Evolutionary conservation across 1,139 yeast genomes (phyloP).

Genomic region (Zygosaccharomyces sapae): DNA sequence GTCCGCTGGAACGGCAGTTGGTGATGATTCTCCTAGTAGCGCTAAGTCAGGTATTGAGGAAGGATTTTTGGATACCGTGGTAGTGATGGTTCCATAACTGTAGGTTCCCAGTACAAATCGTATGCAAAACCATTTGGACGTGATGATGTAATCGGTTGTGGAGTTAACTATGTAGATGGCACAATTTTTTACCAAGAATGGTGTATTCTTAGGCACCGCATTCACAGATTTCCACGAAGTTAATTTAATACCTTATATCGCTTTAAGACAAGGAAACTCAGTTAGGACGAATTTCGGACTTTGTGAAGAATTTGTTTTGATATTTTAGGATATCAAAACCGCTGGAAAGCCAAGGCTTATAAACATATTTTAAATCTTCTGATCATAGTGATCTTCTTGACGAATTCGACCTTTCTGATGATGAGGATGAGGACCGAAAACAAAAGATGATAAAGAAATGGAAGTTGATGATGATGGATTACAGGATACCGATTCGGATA

Average conservation of each 20-base stretch:
- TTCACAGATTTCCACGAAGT: constrained; percentile 42
- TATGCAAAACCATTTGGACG: constrained; percentile 48
- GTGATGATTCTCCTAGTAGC: constrained; percentile 35
- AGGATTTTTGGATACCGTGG: constrained; percentile 56
- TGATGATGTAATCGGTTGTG: constrained; percentile 77
- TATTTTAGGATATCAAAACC: constrained; percentile 59
- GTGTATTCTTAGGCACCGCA: constrained; percentile 55
- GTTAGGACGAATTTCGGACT: constrained; percentile 70
- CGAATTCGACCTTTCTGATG: constrained; percentile 16
- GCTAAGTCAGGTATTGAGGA: constrained; percentile 42
- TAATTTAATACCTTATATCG: constrained; percentile 48
- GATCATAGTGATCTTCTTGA: constrained; percentile 15
- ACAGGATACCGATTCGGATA: constrained; percentile 1
- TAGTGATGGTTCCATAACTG: constrained; percentile 48
- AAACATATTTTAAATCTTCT: constrained; percentile 30
- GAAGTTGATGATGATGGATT: constrained; percentile 10
- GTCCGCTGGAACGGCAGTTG: constrained; percentile 9
- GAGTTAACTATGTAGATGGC: constrained; percentile 63
- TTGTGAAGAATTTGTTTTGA: constrained; percentile 56
- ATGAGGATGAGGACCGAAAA: constrained; percentile 11
- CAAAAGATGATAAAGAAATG: constrained; percentile 13
- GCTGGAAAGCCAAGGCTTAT: constrained; percentile 38
- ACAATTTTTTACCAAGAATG: constrained; percentile 78
- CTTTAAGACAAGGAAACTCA: constrained; percentile 46
- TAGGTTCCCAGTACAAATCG: constrained; percentile 37